These are phyloP conservation scores for Pichia sp. DNA, from an alignment of 1,139 yeast genomes.

Conservation along the genomic window DNA sequence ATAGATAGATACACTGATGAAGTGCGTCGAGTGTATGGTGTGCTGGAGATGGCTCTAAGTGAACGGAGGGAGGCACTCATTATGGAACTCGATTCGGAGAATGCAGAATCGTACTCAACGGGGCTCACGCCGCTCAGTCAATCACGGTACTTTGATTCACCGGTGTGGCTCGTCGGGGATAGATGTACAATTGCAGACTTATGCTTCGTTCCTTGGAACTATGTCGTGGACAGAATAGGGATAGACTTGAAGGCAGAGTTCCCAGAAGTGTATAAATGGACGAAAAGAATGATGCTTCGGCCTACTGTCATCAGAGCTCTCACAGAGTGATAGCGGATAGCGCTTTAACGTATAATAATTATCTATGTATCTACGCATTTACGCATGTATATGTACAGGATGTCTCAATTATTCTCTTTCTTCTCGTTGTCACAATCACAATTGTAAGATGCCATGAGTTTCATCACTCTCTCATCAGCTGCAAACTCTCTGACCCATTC, in stretches of 20 bases:
- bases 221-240: conserved; percentile 89
- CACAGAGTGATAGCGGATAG: conserved; percentile 11
- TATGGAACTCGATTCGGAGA: conserved; percentile 85
- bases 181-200: conserved; percentile 86
- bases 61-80: conserved; percentile 86
- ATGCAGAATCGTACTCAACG: conserved; percentile 80
- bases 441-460: conserved; percentile 47
- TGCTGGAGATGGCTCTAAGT: conserved; percentile 90
- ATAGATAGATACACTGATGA: conserved; percentile 90
- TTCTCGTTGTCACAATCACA: conserved; percentile 3
- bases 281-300: conserved; percentile 84
- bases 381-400: not conserved
- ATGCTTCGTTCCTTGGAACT: conserved; percentile 95
- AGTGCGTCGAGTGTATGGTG: conserved; percentile 90
- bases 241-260: conserved; percentile 80
- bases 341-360: no score
- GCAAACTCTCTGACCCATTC: conserved; percentile 84
- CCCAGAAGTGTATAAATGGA: conserved; percentile 97
- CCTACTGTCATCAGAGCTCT: conserved; percentile 77
- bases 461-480: conserved; percentile 61
- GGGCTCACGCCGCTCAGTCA: conserved; percentile 86
- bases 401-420: not conserved
- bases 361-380: not conserved
- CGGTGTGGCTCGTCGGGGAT: conserved; percentile 94
- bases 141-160: conserved; percentile 82